Evolutionary conservation across 805 yeast species (phyloP), one percentile per base, ranked within the genome.

Genomic region (Candida ulmi): DNA sequence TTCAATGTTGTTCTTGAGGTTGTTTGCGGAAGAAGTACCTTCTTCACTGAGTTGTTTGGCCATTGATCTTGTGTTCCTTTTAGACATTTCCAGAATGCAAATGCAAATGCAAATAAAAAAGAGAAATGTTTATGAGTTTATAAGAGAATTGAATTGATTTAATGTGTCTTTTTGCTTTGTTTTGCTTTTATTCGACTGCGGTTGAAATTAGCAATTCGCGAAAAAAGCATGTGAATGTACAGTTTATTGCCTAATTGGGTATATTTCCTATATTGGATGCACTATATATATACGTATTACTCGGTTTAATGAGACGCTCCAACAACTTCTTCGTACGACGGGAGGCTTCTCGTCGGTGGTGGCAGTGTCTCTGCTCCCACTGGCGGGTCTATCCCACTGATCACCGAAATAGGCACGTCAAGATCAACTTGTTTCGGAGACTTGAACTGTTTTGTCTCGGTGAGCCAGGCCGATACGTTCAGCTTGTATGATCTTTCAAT

Each of bases 401-500:
- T 23, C 3, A 42, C 12, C 4, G 26, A 27, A 3, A 44, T 28
- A 31, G 30, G 17, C 11, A 34, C 35, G 9, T 31, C 36, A 12
- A 44, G 28, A 2, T 27, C 36, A 9, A 42, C 19, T 2, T 23
- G 28, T 11, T 32, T 36, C 3, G 26, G 15, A 1, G 27, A 21
- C 17, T 33, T 37, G 2, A 38, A 25, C 3, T 12, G 26, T 15
- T 16, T 32, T 1, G 41, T 29, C 7, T 42, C 46, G 3, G 41
- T 35, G 35, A 69, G 51, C 3, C 65, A 68, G 5, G 58, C 67
- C 2, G 49, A 45, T 13, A 72, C 50, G 26, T 49, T 55, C 28
- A 76, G 39, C 8, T 53, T 47, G 51, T 76, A 75, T 11, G 43
- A 46, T 33, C 85, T 64, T 11, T 63, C 54, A 15, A 81, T 64